phyloP scores from a whole-genome alignment of 441 rosid species.

The Oxalis stricta region DNA sequence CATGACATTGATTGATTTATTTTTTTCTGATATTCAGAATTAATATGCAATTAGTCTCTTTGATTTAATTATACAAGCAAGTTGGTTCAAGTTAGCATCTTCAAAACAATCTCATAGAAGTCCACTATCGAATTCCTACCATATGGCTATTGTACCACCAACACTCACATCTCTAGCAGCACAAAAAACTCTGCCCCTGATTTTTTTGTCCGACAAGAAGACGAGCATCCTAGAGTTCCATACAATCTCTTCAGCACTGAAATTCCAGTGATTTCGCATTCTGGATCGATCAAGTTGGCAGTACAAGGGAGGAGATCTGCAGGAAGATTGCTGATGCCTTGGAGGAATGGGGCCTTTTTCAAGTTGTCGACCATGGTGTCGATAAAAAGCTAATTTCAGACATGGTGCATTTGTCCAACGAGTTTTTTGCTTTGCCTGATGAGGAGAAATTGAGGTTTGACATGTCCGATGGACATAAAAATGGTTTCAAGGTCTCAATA shows the following conservation, averaged over 20 bases:
- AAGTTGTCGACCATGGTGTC: slow-evolving; percentile 78
- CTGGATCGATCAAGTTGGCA: slow-evolving; percentile 41
- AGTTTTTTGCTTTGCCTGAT: no score
- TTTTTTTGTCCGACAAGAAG: slow-evolving; percentile 69
- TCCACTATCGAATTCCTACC: neutral
- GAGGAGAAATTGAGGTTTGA: no score
- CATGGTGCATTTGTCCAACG: no score
- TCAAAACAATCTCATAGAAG: no score
- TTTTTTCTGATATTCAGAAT: no score
- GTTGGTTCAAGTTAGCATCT: no score
- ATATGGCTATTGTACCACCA: slow-evolving; percentile 38
- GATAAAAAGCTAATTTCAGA: no score
- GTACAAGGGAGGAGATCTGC: slow-evolving; percentile 51
- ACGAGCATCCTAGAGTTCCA: slow-evolving; percentile 83
- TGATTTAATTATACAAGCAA: no score
- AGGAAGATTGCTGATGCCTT: slow-evolving; percentile 64
- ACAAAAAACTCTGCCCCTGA: slow-evolving; percentile 43
- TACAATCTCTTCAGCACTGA: slow-evolving; percentile 60
- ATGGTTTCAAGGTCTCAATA: no score
- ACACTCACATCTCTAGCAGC: slow-evolving; percentile 52
- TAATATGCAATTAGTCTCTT: no score
- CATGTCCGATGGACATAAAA: no score
- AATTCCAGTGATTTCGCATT: slow-evolving; percentile 71
- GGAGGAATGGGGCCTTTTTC: slow-evolving; percentile 95
- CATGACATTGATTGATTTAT: no score